Evolutionary conservation across 352 stramenopile species (phyloP).

Genomic region (Stramenopiles sp.): DNA sequence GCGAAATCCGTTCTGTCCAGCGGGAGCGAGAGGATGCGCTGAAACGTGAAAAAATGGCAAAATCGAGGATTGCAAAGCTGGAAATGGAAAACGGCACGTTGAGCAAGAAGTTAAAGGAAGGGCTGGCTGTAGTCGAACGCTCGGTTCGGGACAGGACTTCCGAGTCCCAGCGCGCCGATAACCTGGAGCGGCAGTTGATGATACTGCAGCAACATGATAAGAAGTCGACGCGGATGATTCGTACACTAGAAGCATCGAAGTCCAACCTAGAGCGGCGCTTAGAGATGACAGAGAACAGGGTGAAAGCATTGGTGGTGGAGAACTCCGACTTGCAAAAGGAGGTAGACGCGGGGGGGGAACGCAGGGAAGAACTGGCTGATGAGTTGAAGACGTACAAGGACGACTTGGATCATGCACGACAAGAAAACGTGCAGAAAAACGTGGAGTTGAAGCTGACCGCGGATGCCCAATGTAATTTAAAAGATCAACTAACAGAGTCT

Average conservation of each 20-base stretch:
- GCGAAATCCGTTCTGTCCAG: not conserved
- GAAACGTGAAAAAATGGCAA: not conserved
- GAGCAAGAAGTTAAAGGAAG: not conserved
- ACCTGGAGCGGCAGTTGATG: not conserved
- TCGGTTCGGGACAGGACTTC: not conserved
- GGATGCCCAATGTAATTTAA: no score
- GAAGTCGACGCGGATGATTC: not conserved
- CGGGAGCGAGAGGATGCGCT: not conserved
- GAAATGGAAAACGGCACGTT: slow-evolving; percentile 12
- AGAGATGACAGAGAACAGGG: no score
- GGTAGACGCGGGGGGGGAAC: no score
- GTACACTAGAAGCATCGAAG: not conserved
- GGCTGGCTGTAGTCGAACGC: not conserved
- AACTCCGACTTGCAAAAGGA: no score
- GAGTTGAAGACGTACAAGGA: no score
- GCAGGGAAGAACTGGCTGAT: no score
- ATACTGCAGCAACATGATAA: not conserved
- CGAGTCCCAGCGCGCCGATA: not conserved
- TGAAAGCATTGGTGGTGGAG: no score
- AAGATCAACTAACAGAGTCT: not conserved
- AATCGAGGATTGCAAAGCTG: not conserved
- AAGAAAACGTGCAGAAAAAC: no score
- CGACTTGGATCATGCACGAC: no score
- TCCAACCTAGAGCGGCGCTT: no score
- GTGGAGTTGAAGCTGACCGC: no score